Evolutionary conservation across 2,329 filamentous ascomycete species (phyloP).

Genomic region (Penicillium hesseltinei): DNA sequence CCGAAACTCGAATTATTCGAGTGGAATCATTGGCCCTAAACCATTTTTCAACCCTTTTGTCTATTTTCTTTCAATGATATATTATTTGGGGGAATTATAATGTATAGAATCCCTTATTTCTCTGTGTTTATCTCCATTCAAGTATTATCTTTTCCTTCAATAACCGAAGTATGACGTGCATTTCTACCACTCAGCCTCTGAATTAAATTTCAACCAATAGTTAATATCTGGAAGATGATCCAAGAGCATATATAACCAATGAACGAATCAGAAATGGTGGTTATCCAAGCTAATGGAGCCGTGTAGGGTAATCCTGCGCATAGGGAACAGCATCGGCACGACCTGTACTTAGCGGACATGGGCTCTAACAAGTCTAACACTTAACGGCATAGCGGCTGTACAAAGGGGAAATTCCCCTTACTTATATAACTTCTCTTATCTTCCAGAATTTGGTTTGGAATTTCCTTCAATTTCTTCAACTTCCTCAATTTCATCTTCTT

Average conservation of each 20-base stretch:
- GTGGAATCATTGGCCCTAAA: too few relatives aligned
- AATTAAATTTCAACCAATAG: slow-evolving; percentile 3
- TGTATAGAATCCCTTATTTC: neutral
- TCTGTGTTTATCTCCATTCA: neutral
- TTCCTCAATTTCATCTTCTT: neutral
- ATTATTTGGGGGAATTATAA: neutral
- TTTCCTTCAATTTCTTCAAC: slow-evolving; percentile 1
- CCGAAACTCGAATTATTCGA: neutral
- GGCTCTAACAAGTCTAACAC: slow-evolving; percentile 31
- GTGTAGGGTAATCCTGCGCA: slow-evolving; percentile 28
- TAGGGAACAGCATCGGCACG: slow-evolving; percentile 29
- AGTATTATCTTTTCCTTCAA: neutral
- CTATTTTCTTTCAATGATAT: neutral
- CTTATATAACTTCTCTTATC: neutral
- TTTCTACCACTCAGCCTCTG: neutral
- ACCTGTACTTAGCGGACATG: slow-evolving; percentile 29
- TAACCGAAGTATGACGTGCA: slow-evolving; percentile 8
- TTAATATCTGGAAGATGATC: neutral
- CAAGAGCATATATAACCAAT: neutral
- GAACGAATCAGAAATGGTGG: slow-evolving; percentile 1
- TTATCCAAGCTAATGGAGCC: slow-evolving; percentile 4
- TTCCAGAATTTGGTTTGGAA: slow-evolving; percentile 4
- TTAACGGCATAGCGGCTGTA: slow-evolving; percentile 33
- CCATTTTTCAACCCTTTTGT: neutral
- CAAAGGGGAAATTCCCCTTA: neutral